These are phyloP conservation scores for Coemansia brasiliensis DNA, from an alignment of 192 early-diverging fungal species.

Conservation along the genomic window DNA sequence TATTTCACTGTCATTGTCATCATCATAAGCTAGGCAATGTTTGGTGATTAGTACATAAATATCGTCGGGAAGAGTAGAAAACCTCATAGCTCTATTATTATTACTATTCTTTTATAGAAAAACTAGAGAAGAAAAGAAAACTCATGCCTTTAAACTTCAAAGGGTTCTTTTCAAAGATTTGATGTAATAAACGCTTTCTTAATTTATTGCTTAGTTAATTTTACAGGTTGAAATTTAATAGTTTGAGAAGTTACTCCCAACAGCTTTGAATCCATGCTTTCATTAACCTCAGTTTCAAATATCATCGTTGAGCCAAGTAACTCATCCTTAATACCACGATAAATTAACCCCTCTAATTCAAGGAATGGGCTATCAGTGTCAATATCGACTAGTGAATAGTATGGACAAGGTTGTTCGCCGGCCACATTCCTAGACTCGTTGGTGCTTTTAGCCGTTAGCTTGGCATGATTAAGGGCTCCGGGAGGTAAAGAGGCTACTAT, in stretches of 20 bases:
- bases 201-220: conserved; percentile 8
- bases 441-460: not conserved
- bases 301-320: conserved; percentile 37
- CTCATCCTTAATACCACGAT: conserved; percentile 32
- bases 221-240: conserved; percentile 28
- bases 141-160: no score
- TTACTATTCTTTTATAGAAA: no score
- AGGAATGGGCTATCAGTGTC: conserved; percentile 38
- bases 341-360: conserved; percentile 43
- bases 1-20: no score
- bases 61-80: no score
- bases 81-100: no score
- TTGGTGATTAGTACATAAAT: no score
- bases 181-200: not conserved
- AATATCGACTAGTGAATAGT: conserved; percentile 42
- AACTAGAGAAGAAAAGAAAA: no score
- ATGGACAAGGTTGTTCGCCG: not conserved
- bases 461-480: conserved; percentile 5
- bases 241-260: conserved; percentile 30
- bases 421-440: not conserved
- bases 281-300: conserved; percentile 23
- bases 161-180: not conserved
- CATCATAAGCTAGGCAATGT: no score
- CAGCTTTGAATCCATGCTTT: conserved; percentile 12
- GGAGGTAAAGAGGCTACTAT: conserved; percentile 31